Evolutionary conservation across 495 filamentous ascomycete genomes (phyloP), one percentile per base, ranked within the genome.

Genomic region (Podospora tetraspora): DNA sequence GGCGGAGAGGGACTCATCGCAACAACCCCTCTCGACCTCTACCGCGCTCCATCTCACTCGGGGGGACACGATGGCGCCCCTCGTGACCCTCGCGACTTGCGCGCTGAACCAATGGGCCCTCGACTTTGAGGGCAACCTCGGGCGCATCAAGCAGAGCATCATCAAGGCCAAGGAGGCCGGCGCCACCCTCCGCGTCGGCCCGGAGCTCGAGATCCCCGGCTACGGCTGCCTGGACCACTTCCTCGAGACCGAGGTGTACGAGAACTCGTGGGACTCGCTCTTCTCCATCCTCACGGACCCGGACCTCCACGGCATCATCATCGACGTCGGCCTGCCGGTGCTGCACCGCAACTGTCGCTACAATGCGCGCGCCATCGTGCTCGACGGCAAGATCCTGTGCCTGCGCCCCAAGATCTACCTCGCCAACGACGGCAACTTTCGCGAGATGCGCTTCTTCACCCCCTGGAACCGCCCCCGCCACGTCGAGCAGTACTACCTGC

Each of bases 371-470:
- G 82, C 91, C 22, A 87, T 95, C 64, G 83, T 60, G 13, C 83
- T 88, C 67, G 86, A 93, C 71, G 80, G 84, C 27, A 87, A 88
- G 78, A 89, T 94, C 29, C 75, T 91, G 16, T 60, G 19, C 16
- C 66, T 69, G 73, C 71, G 93, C 21, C 93, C 93, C 0, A 97
- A 97, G 78, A 83, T 94, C 75, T 92, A 82, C 74, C 86, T 97
- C 19, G 93, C 93, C 61, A 90, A 91, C 65, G 91, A 93, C 81
- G 90, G 90, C 19, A 89, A 90, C 67, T 92, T 88, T 70, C 75
- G 87, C 3, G 90, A 93, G 73, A 88, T 86, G 83, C 77, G 90
- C 10, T 88, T 90, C 76, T 96, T 79, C 66, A 80, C 74, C 11
- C 76, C 80, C 0, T 83, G 79, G 83, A 77, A 76, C 71, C 74